Evolutionary conservation across 768 basidiomycete species (phyloP).

Genomic region (Flagelloscypha sp.): DNA sequence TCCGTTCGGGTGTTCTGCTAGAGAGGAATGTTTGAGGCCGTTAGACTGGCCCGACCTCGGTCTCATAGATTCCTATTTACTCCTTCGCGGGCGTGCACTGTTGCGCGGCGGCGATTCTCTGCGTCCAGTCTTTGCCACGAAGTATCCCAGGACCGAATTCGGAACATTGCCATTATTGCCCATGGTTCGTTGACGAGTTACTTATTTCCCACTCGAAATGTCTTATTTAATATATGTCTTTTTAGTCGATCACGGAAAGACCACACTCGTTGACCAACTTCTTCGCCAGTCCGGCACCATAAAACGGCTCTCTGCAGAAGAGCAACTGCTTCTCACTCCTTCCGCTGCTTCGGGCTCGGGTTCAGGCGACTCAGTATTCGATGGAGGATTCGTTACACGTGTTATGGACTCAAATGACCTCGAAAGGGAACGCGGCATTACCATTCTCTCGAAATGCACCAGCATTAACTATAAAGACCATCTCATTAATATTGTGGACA

Average conservation of each 20-base stretch:
- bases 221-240: constrained; percentile 2
- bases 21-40: no score
- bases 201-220: background rate
- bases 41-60: no score
- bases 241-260: constrained; percentile 46
- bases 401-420: constrained; percentile 47
- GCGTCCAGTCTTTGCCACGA: no score
- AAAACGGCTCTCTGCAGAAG: constrained; percentile 28
- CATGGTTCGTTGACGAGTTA: constrained; percentile 29
- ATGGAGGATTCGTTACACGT: constrained; percentile 33
- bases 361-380: constrained; percentile 26
- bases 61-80: no score
- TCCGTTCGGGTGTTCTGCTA: no score
- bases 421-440: constrained; percentile 53
- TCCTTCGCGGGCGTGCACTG: no score
- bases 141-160: no score
- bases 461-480: constrained; percentile 40
- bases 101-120: no score
- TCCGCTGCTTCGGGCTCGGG: constrained; percentile 19
- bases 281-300: constrained; percentile 42
- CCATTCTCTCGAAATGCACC: constrained; percentile 53
- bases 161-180: constrained; percentile 44
- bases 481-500: constrained; percentile 53
- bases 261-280: constrained; percentile 44
- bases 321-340: constrained; percentile 27